Evolutionary conservation across 2,329 filamentous ascomycete species (phyloP).

Genomic region (Grosmannia serpens): DNA sequence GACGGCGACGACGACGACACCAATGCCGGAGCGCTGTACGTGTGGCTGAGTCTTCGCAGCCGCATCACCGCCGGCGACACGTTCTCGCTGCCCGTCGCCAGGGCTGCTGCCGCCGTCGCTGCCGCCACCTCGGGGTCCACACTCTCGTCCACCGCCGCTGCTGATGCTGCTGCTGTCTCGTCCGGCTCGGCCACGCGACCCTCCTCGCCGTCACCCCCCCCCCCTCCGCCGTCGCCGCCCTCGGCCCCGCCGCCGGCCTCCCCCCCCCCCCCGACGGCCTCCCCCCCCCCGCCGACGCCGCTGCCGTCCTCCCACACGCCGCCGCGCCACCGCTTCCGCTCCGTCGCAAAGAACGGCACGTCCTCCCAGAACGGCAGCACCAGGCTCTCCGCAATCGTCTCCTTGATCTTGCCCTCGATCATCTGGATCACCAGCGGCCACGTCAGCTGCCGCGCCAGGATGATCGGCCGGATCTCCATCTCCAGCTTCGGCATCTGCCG

Average conservation of each 20-base stretch:
- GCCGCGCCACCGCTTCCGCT: conserved; percentile 66
- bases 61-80: conserved; percentile 21
- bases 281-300: conserved; percentile 18
- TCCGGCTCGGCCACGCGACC: conserved; percentile 11
- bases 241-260: conserved; percentile 21
- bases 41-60: conserved; percentile 42
- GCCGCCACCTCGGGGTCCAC: background rate
- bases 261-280: conserved; percentile 13
- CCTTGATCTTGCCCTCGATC: conserved; percentile 89
- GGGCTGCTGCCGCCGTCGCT: background rate
- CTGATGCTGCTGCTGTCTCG: conserved; percentile 16
- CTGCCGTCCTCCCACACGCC: conserved; percentile 59
- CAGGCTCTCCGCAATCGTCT: conserved; percentile 83
- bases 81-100: conserved; percentile 16
- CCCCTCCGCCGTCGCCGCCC: conserved; percentile 22
- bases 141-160: background rate
- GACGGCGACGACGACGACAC: conserved; percentile 9
- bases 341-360: conserved; percentile 76
- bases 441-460: conserved; percentile 89
- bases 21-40: conserved; percentile 34
- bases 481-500: conserved; percentile 90
- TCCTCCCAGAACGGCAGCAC: conserved; percentile 96
- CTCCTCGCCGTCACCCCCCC: background rate
- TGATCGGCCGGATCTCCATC: conserved; percentile 87
- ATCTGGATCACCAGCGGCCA: conserved; percentile 84